Evolutionary conservation across 176 grass and related monocot genomes (phyloP), one percentile per base, ranked within the genome.

Genomic region (Triticum turgidum): DNA sequence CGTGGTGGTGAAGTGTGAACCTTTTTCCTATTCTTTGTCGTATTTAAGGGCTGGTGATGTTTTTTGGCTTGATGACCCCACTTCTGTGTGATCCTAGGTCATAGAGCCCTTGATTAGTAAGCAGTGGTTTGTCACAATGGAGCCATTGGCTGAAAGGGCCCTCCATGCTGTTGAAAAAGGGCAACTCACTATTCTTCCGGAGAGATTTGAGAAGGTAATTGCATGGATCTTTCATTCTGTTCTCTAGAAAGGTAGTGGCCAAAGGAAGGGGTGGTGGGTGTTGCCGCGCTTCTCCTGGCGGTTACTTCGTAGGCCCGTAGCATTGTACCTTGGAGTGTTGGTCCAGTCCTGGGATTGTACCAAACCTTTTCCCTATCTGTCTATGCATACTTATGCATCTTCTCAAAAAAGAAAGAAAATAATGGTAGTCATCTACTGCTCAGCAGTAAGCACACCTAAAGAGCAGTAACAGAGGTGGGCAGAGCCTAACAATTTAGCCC

Each of bases 41-140:
- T 42, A 67, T 72, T 77, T 68, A 25, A 76, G 75, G 37, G 45
- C 37, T 79, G n/a, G 51, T 70, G 14, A 84, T 86, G 62, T 66
- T 73, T 73, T 84, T 58, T 9, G 58, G 67, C 30, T 68, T 89
- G 62, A 88, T 86, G 34, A 81, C 35, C 65, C 32, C 84, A 86
- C 37, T 86, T 89, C 69, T 74, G 73, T 87, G 85, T 89, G 61
- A 76, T 78, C 62, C 59, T 85, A 98, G 96, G 87, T 98, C 68
- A 95, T 98, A 68, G 96, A 98, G 82, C 96, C 96, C 63, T 90
- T 98, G 72, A 94, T 98, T 88, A 98, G 96, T 86, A 98, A 98
- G 54, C 96, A 98, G 45, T 98, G 96, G 96, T 96, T 98, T 98
- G 93, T 98, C 84, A 91, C 93, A 15, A 98, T 98, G 96, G 96